Evolutionary conservation across 306 rosid genomes (phyloP).

Genomic region (Rubus idaeus): DNA sequence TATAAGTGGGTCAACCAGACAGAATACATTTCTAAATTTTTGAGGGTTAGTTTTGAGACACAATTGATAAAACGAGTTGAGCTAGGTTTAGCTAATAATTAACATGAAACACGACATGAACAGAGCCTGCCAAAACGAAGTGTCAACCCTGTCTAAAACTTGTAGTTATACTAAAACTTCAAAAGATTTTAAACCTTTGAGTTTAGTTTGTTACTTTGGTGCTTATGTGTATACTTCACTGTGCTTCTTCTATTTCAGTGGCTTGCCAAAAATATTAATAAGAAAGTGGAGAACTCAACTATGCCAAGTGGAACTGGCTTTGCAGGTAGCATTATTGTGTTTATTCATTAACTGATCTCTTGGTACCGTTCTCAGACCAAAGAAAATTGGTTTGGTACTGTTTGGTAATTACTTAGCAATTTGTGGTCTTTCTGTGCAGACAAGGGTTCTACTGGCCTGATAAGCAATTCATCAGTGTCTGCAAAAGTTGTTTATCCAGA

Average conservation of each 20-base stretch:
- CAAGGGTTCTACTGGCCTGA: constrained; percentile 37
- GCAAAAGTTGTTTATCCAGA: constrained; percentile 73
- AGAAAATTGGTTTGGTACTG: constrained; percentile 3
- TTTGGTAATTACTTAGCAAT: constrained; percentile 22
- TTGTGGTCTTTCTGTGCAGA: constrained; percentile 40
- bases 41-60: not conserved
- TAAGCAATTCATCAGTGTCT: constrained; percentile 45
- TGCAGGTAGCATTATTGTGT: constrained; percentile 48
- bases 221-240: not conserved
- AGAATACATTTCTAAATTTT: not conserved
- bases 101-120: not conserved
- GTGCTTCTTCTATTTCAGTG: constrained; percentile 53
- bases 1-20: not conserved
- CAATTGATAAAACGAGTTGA: not conserved
- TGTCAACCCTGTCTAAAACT: not conserved
- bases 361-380: not conserved
- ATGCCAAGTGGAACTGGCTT: constrained; percentile 47
- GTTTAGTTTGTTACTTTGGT: not conserved
- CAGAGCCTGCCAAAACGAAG: not conserved
- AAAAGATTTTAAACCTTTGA: not conserved
- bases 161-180: not conserved
- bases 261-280: constrained; percentile 67
- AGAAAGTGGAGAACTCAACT: constrained; percentile 51
- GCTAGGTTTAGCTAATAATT: not conserved
- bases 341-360: constrained; percentile 24